A percentile compares a stretch with the other conserved stretches of the same genome.
phyloP scores from a whole-genome alignment of 2,329 filamentous ascomycete genomes.

The Beauveria sp. region DNA sequence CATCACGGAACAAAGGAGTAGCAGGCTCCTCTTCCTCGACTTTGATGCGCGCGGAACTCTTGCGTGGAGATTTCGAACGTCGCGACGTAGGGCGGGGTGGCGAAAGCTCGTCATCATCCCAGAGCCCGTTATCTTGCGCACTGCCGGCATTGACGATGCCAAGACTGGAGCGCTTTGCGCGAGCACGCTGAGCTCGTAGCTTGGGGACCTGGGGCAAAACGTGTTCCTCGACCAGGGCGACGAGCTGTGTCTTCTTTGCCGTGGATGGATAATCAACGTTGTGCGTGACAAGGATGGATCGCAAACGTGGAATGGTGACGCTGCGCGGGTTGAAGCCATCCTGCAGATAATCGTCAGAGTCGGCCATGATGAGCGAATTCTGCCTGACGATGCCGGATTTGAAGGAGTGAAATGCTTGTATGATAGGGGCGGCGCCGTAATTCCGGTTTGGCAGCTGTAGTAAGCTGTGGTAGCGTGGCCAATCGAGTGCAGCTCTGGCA shows the following conservation, averaged over 20 bases:
- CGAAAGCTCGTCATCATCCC: slow-evolving; percentile 51
- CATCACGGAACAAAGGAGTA: slow-evolving; percentile 31
- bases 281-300: slow-evolving; percentile 86
- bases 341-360: slow-evolving; percentile 77
- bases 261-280: slow-evolving; percentile 78
- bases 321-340: slow-evolving; percentile 76
- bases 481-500: background rate
- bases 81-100: slow-evolving; percentile 42
- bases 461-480: background rate
- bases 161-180: slow-evolving; percentile 76
- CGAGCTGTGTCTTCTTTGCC: slow-evolving; percentile 84
- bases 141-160: slow-evolving; percentile 68
- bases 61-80: slow-evolving; percentile 48
- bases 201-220: slow-evolving; percentile 72
- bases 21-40: slow-evolving; percentile 41
- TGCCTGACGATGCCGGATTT: background rate
- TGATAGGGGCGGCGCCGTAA: background rate
- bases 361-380: slow-evolving; percentile 43
- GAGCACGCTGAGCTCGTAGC: slow-evolving; percentile 65
- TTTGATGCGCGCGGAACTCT: slow-evolving; percentile 45
- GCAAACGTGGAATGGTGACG: slow-evolving; percentile 80
- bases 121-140: slow-evolving; percentile 55
- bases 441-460: background rate
- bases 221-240: slow-evolving; percentile 74
- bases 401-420: background rate